Percentiles rank a stretch among this genome's conserved stretches.
These are phyloP conservation scores for Arctium minus DNA, from an alignment of 129 eudicot species.

Conservation along the genomic window DNA sequence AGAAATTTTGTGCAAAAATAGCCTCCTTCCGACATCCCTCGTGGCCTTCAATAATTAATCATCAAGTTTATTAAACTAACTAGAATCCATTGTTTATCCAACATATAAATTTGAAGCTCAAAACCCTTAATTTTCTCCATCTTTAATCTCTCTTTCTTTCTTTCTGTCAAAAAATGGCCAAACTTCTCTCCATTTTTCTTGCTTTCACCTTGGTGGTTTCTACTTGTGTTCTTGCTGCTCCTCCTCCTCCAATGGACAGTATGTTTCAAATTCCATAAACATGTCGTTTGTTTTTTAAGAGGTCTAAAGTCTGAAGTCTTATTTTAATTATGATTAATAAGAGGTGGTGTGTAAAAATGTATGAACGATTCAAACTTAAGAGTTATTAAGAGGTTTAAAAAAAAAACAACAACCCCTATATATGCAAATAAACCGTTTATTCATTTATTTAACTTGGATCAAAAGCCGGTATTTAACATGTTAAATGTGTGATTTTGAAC, in stretches of 20 bases:
- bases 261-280: background rate
- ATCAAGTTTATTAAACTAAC: background rate
- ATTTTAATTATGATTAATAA: too few species aligned
- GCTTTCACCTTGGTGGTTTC: constrained; percentile 21
- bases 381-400: too few species aligned
- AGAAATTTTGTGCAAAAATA: background rate
- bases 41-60: constrained; percentile 13
- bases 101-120: constrained; percentile 5
- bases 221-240: constrained; percentile 25
- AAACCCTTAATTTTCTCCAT: constrained; percentile 1
- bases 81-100: background rate
- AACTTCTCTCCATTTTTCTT: constrained; percentile 23
- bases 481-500: too few species aligned
- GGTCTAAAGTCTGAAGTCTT: too few species aligned
- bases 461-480: too few species aligned
- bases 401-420: too few species aligned
- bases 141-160: background rate
- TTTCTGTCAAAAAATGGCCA: constrained; percentile 27
- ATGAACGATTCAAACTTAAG: too few species aligned
- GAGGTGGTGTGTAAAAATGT: too few species aligned
- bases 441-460: too few species aligned
- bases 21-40: constrained; percentile 22
- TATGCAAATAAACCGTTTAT: too few species aligned
- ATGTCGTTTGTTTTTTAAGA: too few species aligned
- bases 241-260: constrained; percentile 42